Base-by-base conservation (phyloP, 306 rosid genomes). In the Cajanus cajan region DNA sequence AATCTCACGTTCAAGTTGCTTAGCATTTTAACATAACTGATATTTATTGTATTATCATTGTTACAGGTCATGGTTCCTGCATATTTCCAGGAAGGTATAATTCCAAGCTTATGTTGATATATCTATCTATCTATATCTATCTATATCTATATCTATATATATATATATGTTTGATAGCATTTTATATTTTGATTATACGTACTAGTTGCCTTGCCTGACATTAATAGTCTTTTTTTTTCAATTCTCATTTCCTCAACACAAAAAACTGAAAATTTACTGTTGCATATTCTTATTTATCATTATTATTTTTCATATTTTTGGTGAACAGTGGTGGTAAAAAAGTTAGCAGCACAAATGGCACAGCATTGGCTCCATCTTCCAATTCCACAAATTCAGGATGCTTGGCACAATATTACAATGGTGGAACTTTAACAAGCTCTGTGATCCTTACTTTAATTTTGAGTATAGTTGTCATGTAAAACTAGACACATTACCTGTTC, bases 1-100 rank as follows among this genome's bases (percentile, higher is more conserved):
- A 22, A 21, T 73, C 25, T 45, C 74, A 36, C 9, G 3, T 61
- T 76, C 14, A 47, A 41, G 65, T 47, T 33, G 9, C 43, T 43
- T 52, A 16, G 50, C 59, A 75, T 68, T 55, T 71, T 47, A 44
- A 11, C 31, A 22, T 75, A 31, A 45, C 86, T 90, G 43, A 88
- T 66, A 59, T 62, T 40, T 47, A 54, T 43, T 77, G 45, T 54
- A 37, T 51, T 61, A 50, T 71, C 44, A 67, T 82, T 79, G 74
- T 77, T 83, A 70, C 89, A 93, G 98, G 95, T 82, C 91, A 87
- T 61, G 93, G 90, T 61, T 82, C 97, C 41, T 93, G 98, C 57
- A 82, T 76, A 74, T 89, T 91, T 85, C 93, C 93, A 2, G 97
- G 98, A 85, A 93, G 98, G 98, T 93, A 88, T 36, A 72, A 57